These are phyloP conservation scores for Pestalotiopsis sp. DNA, from an alignment of 2,329 filamentous ascomycete genomes.

Conservation along the genomic window DNA sequence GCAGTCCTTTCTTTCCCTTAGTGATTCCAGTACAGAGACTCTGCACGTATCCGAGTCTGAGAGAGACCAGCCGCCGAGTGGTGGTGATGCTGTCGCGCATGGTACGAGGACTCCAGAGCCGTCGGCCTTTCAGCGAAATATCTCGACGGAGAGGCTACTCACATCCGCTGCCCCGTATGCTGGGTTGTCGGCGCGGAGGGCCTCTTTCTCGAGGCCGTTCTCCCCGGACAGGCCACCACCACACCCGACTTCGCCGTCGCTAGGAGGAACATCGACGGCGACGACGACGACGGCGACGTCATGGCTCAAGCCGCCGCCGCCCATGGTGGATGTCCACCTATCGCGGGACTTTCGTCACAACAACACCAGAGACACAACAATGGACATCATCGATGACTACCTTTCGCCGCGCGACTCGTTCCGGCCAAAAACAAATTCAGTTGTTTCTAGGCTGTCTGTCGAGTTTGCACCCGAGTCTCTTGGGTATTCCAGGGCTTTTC, in stretches of 20 bases:
- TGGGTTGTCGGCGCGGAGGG: neutral
- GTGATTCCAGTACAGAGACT: constrained; percentile 8
- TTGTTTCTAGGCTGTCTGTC: constrained; percentile 1
- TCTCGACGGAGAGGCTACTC: neutral
- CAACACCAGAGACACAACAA: neutral
- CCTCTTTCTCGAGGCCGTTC: constrained; percentile 2
- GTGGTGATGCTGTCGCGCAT: neutral
- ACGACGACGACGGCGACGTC: neutral
- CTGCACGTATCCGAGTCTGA: constrained; percentile 5
- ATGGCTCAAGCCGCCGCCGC: neutral
- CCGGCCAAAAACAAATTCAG: neutral
- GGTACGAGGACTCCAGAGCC: neutral
- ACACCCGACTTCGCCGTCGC: neutral
- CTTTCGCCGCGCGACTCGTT: neutral
- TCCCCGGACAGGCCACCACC: neutral
- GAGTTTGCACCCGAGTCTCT: constrained; percentile 9
- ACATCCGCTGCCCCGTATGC: neutral
- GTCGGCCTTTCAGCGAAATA: neutral
- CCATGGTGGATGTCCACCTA: constrained; percentile 1
- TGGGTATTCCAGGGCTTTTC: neutral
- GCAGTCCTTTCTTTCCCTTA: neutral
- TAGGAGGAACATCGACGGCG: neutral
- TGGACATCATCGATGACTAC: constrained; percentile 12
- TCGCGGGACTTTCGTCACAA: constrained; percentile 7
- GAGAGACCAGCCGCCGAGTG: neutral